Conservation (phyloP, 345 rosid genomes). For the Carallia brachiata region DNA sequence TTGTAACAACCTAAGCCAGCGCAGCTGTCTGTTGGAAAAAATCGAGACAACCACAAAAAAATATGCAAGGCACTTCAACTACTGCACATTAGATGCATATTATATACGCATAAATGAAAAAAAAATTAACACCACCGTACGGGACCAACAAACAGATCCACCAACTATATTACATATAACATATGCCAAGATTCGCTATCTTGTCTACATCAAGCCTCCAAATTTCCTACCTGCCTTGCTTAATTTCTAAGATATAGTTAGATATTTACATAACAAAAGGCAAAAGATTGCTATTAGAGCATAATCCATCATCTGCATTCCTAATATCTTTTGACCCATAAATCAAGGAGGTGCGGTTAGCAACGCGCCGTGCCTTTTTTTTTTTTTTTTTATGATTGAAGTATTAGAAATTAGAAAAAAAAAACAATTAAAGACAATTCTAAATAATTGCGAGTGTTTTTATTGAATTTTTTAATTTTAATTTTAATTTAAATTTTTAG, state of each 20-base stretch:
- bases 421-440: no score
- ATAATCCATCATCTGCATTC: neutral
- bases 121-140: neutral
- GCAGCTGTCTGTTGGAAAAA: no score
- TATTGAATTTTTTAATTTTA: no score
- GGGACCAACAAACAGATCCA: neutral
- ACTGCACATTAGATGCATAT: neutral
- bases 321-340: neutral
- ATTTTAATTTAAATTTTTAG: no score
- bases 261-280: neutral
- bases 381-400: no score
- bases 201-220: conserved; percentile 20
- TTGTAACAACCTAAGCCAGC: no score
- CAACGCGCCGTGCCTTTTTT: neutral
- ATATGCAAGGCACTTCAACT: neutral
- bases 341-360: neutral
- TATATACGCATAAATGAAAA: neutral
- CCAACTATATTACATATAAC: conserved; percentile 5
- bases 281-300: neutral
- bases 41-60: no score
- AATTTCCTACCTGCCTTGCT: conserved; percentile 2
- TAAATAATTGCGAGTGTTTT: no score
- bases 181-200: conserved; percentile 4
- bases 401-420: no score
- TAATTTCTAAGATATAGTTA: conserved; percentile 5